These are phyloP conservation scores for Sporothrix pseudoabietina DNA, from an alignment of 2,329 filamentous ascomycete genomes.

Conservation along the genomic window DNA sequence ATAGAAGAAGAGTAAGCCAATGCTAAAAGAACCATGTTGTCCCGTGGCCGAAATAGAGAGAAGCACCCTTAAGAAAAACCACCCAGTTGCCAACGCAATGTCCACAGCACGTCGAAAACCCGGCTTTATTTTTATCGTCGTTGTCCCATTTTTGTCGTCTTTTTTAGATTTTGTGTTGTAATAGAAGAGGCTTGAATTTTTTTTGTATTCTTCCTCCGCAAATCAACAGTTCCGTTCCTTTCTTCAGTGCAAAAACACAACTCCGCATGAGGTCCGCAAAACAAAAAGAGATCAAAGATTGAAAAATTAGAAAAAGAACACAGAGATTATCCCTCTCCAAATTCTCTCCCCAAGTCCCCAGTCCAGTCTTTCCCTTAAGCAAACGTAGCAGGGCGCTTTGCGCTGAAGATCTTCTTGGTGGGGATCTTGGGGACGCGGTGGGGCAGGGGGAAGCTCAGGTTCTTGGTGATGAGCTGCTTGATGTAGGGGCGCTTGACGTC, in stretches of 20 bases:
- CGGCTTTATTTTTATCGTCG: constrained; percentile 28
- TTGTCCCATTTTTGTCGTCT: constrained; percentile 25
- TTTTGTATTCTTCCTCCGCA: constrained; percentile 17
- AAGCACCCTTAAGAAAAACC: constrained; percentile 21
- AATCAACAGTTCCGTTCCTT: not conserved
- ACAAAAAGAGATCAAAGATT: constrained; percentile 23
- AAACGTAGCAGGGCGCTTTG: constrained; percentile 94
- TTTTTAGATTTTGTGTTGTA: constrained; percentile 3
- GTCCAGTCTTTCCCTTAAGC: constrained; percentile 63
- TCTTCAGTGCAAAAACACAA: constrained; percentile 21
- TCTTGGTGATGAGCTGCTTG: constrained; percentile 94
- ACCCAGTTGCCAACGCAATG: constrained; percentile 16
- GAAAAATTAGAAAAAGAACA: constrained; percentile 21
- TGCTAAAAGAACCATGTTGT: constrained; percentile 21
- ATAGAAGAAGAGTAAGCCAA: not conserved
- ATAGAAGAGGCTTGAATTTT: constrained; percentile 10
- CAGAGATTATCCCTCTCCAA: constrained; percentile 6
- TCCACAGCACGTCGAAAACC: constrained; percentile 8
- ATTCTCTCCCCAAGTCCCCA: not conserved
- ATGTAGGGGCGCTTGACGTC: constrained; percentile 99
- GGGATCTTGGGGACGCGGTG: constrained; percentile 85
- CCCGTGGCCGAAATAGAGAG: constrained; percentile 23
- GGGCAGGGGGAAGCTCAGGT: constrained; percentile 97
- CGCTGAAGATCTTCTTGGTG: constrained; percentile 89
- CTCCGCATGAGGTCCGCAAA: constrained; percentile 2